A percentile compares a stretch with the other conserved stretches of the same genome.
phyloP scores from a whole-genome alignment of 345 rosid genomes.

The Populus euphratica region DNA sequence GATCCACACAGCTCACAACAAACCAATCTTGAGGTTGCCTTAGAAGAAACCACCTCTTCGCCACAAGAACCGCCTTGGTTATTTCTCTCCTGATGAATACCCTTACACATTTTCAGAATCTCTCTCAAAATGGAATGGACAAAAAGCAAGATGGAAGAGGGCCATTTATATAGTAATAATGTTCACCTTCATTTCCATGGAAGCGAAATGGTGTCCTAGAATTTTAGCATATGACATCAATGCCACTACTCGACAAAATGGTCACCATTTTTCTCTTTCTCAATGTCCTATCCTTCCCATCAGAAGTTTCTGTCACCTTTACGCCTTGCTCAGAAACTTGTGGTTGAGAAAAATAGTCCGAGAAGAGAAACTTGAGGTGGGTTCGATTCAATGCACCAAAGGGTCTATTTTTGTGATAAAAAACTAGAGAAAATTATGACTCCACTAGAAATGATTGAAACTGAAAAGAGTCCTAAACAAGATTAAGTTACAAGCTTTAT shows the following conservation, averaged over 20 bases:
- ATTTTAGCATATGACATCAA: constrained; percentile 16
- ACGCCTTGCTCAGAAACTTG: constrained; percentile 13
- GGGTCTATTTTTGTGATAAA: not conserved
- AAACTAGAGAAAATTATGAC: not conserved
- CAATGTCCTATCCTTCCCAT: not conserved
- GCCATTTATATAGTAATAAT: not conserved
- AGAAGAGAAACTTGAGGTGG: constrained; percentile 10
- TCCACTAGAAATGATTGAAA: constrained; percentile 7
- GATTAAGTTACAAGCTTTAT: constrained; percentile 24
- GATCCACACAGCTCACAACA: constrained; percentile 64
- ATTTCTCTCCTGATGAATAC: constrained; percentile 26
- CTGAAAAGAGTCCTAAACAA: not conserved
- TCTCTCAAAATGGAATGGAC: not conserved
- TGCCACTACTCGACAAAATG: constrained; percentile 24
- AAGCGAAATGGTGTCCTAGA: constrained; percentile 1
- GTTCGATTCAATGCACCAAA: not conserved
- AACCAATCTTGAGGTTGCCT: constrained; percentile 17
- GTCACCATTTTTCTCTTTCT: constrained; percentile 7
- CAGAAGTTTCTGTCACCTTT: not conserved
- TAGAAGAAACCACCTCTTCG: constrained; percentile 9
- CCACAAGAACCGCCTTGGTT: constrained; percentile 13
- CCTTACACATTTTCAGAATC: constrained; percentile 50
- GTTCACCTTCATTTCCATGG: constrained; percentile 9
- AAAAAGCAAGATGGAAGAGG: not conserved
- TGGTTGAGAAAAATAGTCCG: constrained; percentile 26